Percentiles rank a stretch among this genome's conserved stretches.
Evolutionary conservation across 257 asterid species (phyloP).

Genomic region (Solanum chiquidenum): DNA sequence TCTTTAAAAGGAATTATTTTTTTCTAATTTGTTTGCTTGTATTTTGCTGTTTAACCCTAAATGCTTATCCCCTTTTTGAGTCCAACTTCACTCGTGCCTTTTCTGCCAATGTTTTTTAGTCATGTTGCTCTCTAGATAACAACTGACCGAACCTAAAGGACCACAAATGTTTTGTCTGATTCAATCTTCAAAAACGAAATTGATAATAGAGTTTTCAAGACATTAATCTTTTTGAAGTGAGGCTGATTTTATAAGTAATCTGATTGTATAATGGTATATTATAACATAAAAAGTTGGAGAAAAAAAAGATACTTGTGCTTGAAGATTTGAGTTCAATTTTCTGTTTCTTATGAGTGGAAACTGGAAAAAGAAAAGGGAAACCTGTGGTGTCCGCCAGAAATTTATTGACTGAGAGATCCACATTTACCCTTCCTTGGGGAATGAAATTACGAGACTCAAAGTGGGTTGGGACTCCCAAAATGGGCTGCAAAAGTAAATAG

Average conservation of each 20-base stretch:
- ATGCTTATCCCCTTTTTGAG: not conserved
- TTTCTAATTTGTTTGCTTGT: not conserved
- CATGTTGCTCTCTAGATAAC: not conserved
- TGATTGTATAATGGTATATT: not conserved
- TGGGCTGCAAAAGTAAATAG: not conserved
- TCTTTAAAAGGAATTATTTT: not conserved
- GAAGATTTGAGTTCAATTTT: not conserved
- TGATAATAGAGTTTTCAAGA: not conserved
- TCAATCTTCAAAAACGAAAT: not conserved
- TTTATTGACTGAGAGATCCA: not conserved
- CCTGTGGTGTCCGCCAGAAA: not conserved
- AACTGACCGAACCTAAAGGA: not conserved
- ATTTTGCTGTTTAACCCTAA: not conserved
- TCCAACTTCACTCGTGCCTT: not conserved
- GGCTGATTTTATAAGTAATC: too few relatives aligned
- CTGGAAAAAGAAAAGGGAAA: not conserved
- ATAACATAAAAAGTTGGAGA: not conserved
- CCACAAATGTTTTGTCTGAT: not conserved
- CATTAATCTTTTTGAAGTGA: not conserved
- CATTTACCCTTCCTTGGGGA: not conserved
- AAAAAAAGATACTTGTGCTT: not conserved
- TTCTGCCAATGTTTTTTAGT: not conserved
- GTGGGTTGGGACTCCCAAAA: not conserved
- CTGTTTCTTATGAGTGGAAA: not conserved
- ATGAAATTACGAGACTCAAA: not conserved